Percentiles rank a stretch among this genome's conserved stretches.
phyloP scores from a whole-genome alignment of 1,139 yeast species.

The Magnusiomyces tetraspermus region DNA sequence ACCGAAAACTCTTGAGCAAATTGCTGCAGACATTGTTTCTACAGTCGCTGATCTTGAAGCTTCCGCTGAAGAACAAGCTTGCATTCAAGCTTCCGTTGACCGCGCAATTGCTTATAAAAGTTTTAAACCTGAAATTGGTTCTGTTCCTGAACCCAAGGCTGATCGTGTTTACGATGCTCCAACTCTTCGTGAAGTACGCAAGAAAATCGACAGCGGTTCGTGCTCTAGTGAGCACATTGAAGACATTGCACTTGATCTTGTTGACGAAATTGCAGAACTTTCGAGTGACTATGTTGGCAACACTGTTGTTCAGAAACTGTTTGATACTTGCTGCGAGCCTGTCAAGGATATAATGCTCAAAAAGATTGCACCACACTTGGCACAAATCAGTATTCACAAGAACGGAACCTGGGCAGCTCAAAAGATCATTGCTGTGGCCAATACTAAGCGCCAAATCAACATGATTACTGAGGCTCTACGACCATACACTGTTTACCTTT shows the following conservation, averaged over 20 bases:
- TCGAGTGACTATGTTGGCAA: slow-evolving; percentile 92
- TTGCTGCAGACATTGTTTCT: slow-evolving; percentile 24
- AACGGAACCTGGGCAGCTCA: slow-evolving; percentile 99
- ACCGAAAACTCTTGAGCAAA: slow-evolving; percentile 25
- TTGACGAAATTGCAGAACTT: slow-evolving; percentile 81
- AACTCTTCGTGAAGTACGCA: slow-evolving; percentile 51
- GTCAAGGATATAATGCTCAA: slow-evolving; percentile 76
- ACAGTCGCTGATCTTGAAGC: slow-evolving; percentile 31
- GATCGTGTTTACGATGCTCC: slow-evolving; percentile 78
- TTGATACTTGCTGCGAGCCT: slow-evolving; percentile 59
- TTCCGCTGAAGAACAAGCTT: slow-evolving; percentile 20
- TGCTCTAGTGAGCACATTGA: slow-evolving; percentile 54
- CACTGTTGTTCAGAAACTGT: slow-evolving; percentile 87
- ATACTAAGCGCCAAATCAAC: slow-evolving; percentile 57
- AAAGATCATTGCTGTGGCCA: slow-evolving; percentile 74
- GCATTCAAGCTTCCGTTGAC: slow-evolving; percentile 19
- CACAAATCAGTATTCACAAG: slow-evolving; percentile 91
- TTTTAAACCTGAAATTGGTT: slow-evolving; percentile 23
- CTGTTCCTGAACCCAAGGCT: slow-evolving; percentile 31
- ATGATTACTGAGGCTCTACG: slow-evolving; percentile 61
- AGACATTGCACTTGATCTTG: slow-evolving; percentile 73
- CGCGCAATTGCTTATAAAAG: slow-evolving; percentile 26
- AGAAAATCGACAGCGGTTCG: slow-evolving; percentile 39
- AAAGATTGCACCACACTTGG: slow-evolving; percentile 66
- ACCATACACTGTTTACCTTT: slow-evolving; percentile 76